Evolutionary conservation across 495 filamentous ascomycete genomes (phyloP), one percentile per base, ranked within the genome.

Genomic region (Penicillium coffeae): DNA sequence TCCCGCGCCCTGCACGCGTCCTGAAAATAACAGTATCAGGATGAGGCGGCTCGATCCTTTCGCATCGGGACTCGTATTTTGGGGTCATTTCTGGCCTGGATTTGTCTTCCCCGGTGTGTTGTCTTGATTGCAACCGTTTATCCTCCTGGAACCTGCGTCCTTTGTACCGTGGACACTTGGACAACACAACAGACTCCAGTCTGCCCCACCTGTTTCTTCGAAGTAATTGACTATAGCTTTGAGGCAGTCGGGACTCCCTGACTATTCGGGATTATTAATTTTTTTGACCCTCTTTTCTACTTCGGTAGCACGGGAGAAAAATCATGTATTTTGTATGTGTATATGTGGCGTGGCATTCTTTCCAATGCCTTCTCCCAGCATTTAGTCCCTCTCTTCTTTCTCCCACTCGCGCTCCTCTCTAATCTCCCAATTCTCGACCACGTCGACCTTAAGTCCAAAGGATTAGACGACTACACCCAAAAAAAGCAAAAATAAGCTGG

Each of bases 181-280:
- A 47, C 44, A 20, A 50, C 48, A 37, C 35, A 37, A n/a, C 42
- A 21, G 21, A 36, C 38, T 44, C 50, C 50, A 49, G 52, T 51
- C 51, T 39, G 54, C 60, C 60, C 60, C 60, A 60, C 60, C 51
- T 25, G 48, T 55, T 60, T 48, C 43, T 40, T n/a, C 27, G 41
- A 46, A 55, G 25, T 46, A 56, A 54, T 45, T 48, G 22, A 50
- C 48, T 55, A 48, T 55, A 50, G 47, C 19, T 46, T 53, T 38
- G 38, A 38, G 37, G 19, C n/a, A n/a, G n/a, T n/a, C n/a, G n/a
- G 25, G 10, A 4, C 25, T 4, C 10, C 10, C 25, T 54, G 44
- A 55, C 42, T 42, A 45, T 35, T 44, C 45, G 51, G 15, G 8
- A 45, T 30, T 54, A 50, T 49, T 38, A 27, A 45, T 40, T 57